phyloP scores from a whole-genome alignment of 73 alveolate species.

The Chromera velia region DNA sequence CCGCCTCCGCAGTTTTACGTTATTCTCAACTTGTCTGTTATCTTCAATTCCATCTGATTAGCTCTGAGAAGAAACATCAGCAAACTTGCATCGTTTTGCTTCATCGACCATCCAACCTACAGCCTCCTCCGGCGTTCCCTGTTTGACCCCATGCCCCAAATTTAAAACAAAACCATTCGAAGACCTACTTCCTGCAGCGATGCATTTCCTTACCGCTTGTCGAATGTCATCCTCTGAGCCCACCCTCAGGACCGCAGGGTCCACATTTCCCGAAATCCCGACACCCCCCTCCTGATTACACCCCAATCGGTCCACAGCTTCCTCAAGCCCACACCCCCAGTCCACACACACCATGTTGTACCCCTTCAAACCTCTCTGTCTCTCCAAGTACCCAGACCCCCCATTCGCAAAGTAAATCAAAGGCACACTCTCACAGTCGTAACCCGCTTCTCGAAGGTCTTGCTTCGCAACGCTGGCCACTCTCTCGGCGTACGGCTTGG shows the following conservation, averaged over 20 bases:
- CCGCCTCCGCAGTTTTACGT: too few species aligned
- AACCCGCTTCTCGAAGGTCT: too few species aligned
- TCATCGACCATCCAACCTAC: too few species aligned
- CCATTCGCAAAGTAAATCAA: constrained; percentile 46
- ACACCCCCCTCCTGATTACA: constrained; percentile 14
- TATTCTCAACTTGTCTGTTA: too few species aligned
- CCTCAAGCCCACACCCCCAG: not conserved
- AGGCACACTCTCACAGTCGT: constrained; percentile 21
- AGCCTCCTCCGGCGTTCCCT: constrained; percentile 41
- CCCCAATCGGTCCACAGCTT: constrained; percentile 4
- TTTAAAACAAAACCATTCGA: constrained; percentile 3
- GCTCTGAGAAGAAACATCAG: too few species aligned
- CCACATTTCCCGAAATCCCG: constrained; percentile 5
- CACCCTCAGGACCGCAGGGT: constrained; percentile 12
- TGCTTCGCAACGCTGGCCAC: too few species aligned
- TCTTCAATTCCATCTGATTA: too few species aligned
- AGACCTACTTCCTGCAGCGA: not conserved
- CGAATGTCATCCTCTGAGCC: constrained; percentile 18
- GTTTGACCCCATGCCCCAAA: constrained; percentile 42
- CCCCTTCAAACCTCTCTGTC: too few species aligned
- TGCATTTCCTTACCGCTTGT: not conserved
- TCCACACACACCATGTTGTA: not conserved
- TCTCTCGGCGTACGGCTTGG: too few species aligned
- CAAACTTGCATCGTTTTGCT: too few species aligned
- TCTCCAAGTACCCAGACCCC: not conserved